These are phyloP conservation scores for Sporothrix dimorphospora DNA, from an alignment of 2,329 filamentous ascomycete genomes.

Conservation along the genomic window DNA sequence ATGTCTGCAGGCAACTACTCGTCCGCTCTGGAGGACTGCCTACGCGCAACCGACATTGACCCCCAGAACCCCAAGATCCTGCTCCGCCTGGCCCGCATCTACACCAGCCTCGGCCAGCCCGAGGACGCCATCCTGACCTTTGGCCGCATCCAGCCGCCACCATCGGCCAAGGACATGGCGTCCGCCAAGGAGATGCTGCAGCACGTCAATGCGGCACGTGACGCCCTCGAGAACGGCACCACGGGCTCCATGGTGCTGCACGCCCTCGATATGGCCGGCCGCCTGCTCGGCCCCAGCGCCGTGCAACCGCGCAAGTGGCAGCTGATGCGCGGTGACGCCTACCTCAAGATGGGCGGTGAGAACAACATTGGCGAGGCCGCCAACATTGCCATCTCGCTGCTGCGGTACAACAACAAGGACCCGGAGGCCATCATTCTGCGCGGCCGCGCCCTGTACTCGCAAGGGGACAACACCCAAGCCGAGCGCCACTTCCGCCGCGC, in stretches of 20 bases:
- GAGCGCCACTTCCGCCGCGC: slow-evolving; percentile 91
- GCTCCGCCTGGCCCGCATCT: slow-evolving; percentile 84
- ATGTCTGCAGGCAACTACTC: slow-evolving; percentile 83
- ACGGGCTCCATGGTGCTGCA: slow-evolving; percentile 90
- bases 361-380: slow-evolving; percentile 91
- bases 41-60: slow-evolving; percentile 78
- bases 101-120: slow-evolving; percentile 83
- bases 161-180: slow-evolving; percentile 82
- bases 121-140: slow-evolving; percentile 85
- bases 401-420: slow-evolving; percentile 86
- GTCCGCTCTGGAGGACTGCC: slow-evolving; percentile 84
- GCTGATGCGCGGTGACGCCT: slow-evolving; percentile 87
- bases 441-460: slow-evolving; percentile 82
- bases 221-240: slow-evolving; percentile 72
- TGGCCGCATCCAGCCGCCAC: slow-evolving; percentile 75
- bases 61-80: slow-evolving; percentile 86
- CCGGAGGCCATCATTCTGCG: slow-evolving; percentile 91
- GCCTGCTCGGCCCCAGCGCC: slow-evolving; percentile 73
- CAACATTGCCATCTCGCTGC: slow-evolving; percentile 84
- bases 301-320: slow-evolving; percentile 90
- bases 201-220: slow-evolving; percentile 78
- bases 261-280: slow-evolving; percentile 87
- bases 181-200: slow-evolving; percentile 83
- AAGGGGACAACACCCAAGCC: slow-evolving; percentile 94
- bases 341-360: slow-evolving; percentile 86